Percentiles rank a stretch among this genome's conserved stretches.
phyloP scores from a whole-genome alignment of 805 yeast genomes.

The Metschnikowia noctiluminum region DNA sequence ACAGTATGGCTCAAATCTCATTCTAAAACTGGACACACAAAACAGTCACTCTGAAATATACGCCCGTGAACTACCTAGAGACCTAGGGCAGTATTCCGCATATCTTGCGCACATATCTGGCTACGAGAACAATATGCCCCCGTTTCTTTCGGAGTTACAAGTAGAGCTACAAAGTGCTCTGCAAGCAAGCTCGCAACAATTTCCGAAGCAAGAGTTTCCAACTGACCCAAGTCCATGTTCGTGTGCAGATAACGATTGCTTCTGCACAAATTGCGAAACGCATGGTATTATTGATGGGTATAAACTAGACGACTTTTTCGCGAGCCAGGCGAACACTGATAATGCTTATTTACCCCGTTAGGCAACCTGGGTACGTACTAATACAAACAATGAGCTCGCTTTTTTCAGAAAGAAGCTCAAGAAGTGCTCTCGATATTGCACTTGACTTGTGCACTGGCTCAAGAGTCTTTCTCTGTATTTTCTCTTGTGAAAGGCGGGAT shows the following conservation, averaged over 20 bases:
- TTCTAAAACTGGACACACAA: conserved; percentile 9
- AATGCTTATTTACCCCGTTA: neutral
- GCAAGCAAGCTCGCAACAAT: conserved; percentile 1
- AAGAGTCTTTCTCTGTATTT: too few species aligned
- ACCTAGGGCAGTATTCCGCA: neutral
- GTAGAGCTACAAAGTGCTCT: conserved; percentile 6
- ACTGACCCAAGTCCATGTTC: conserved; percentile 10
- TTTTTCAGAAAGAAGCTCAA: neutral
- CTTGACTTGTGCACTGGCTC: too few species aligned
- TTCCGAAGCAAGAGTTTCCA: neutral
- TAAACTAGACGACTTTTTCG: conserved; percentile 37
- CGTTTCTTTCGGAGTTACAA: conserved; percentile 4
- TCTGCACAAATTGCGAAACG: conserved; percentile 41
- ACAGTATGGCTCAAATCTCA: conserved; percentile 13
- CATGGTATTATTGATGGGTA: conserved; percentile 45
- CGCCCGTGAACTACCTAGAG: conserved; percentile 8
- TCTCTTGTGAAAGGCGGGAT: too few species aligned
- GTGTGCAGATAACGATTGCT: conserved; percentile 17
- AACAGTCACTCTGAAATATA: neutral
- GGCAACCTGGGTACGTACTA: neutral
- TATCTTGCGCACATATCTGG: conserved; percentile 2
- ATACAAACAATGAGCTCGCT: neutral
- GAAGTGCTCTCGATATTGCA: neutral
- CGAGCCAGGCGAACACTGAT: neutral
- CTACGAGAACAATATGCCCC: neutral